Evolutionary conservation across 495 filamentous ascomycete genomes (phyloP), one percentile per base, ranked within the genome.

Genomic region (Endocarpon pusillum): DNA sequence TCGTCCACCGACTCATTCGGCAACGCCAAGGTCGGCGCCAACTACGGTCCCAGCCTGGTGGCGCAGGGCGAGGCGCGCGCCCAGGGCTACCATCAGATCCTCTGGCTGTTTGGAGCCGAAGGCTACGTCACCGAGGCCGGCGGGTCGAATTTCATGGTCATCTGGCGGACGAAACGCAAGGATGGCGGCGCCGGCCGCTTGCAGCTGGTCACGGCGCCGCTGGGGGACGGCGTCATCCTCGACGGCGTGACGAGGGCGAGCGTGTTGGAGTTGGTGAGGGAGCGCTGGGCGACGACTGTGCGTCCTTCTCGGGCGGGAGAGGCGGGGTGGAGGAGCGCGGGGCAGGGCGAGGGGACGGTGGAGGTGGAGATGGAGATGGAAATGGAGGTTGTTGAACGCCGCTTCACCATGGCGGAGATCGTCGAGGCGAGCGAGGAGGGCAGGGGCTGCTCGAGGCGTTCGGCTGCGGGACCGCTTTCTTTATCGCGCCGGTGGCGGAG

Each of bases 91-190:
- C 38, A 54, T 12, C 51, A 54, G 39, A 36, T 42, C 4, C 38
- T 54, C 1, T 54, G 49, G 51, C 44, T 54, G 6, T 47, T 46
- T 27, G 48, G 47, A 1, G 53, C 64, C 29, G 59, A 84, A 27
- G 68, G 72, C 9, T 67, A 71, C 44, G 79, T 91, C 27, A 94
- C 85, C 3, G 85, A 94, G 58, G 84, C 84, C 1, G 85, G 85
- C n/a, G 83, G 83, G 7, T 76, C 68, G 37, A 93, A 93, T 53
- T 92, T 94, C 62, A 92, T 94, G 54, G 66, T 92, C 8, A 61
- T 92, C 17, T 82, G 80, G 79, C 67, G 67, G 40, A 75, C 70
- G 20, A 65, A 61, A 48, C n/a, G n/a, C n/a, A n/a, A n/a, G n/a
- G n/a, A n/a, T n/a, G n/a, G n/a, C n/a, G 66, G 77, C 32, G 67